Evolutionary conservation across 768 basidiomycete species (phyloP), one percentile per base, ranked within the genome.

Genomic region (Russula foetens): DNA sequence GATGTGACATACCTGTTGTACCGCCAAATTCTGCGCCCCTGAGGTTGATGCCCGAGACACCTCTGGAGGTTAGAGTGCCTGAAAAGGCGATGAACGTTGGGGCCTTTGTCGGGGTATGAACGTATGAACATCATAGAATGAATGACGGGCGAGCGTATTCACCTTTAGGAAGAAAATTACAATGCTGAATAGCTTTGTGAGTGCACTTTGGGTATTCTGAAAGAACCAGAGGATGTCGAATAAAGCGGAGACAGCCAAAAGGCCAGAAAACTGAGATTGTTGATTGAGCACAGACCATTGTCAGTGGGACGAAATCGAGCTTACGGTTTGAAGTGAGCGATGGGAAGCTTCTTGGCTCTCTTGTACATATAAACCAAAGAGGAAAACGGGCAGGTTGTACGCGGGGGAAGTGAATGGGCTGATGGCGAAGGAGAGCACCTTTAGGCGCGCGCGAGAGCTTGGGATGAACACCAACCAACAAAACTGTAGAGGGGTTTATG

Each of bases 301-400:
- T 11, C 5, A 23, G 8, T 6, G 12, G 29, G 24, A 52, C n/a
- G 28, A 45, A 21, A 38, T 15, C 4, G 21, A 28, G n/a, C 79
- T 63, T 66, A 89, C 90, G 50, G 77, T 75, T 67, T 84, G 84
- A 67, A 89, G 70, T 5, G 88, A 84, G 63, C 85, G 82, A 7
- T 51, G 45, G 6, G 76, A 66, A 0, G 82, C 82, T 51, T 90
- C 89, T 9, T 75, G 73, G 58, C 77, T 82, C 67, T 92, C 90
- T 67, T 88, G 84, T 0, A 79, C 84, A 70, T 90, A 85, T 1
- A 75, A 73, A 0, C 91, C 91, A 63, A 91, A 92, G 26, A 93
- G 77, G 64, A 90, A 86, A 54, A 93, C 76, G n/a, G 91, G 84
- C 23, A 93, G 75, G 69, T 93, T 93, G 71, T 93, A 93, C 1